Base-by-base conservation (phyloP, 257 asterid species). In the Nyctanthes arbortristis region DNA sequence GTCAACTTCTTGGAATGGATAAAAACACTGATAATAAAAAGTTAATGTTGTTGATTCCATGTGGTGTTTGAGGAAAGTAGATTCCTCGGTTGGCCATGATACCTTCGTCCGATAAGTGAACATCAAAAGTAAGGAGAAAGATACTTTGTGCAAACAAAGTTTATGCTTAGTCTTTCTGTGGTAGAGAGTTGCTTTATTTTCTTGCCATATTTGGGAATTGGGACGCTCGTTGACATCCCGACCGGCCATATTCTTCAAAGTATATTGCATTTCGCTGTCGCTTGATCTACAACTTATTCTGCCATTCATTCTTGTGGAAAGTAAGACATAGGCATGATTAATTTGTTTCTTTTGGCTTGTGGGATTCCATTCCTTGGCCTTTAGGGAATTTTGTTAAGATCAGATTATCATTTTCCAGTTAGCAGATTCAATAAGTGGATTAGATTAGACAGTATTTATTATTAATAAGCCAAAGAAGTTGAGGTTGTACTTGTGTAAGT, bases 21-120 rank as follows among this genome's bases (percentile, higher is more conserved):
- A 62, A 37, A 60, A 39, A 37, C 9, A 65, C 24, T 57, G 58
- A 35, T 74, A 64, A n/a, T n/a, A n/a, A n/a, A n/a, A 54, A 34
- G 57, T 67, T 65, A 37, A 34, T 9, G 58, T 28, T 62, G 27
- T 78, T 67, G 68, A 82, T 77, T 75, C 77, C 77, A 71, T 70
- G 27, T 68, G 61, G 65, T 73, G 78, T 80, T 77, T 63, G 73
- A 54, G 61, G 61, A 72, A 80, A 74, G 84, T 68, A 74, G 84
- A 78, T 80, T 78, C 82, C 43, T 73, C 66, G 57, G 57, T 37
- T 72, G 62, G 39, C 62, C 71, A 45, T 66, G 30, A 49, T 57
- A 56, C 68, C 58, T 68, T 49, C 34, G 36, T 33, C 28, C 73
- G 57, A 66, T 33, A 55, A 61, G 69, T 52, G 71, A 56, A 64